phyloP scores from a whole-genome alignment of 139 green algal species.

The Prasinococcaceae sp. region DNA sequence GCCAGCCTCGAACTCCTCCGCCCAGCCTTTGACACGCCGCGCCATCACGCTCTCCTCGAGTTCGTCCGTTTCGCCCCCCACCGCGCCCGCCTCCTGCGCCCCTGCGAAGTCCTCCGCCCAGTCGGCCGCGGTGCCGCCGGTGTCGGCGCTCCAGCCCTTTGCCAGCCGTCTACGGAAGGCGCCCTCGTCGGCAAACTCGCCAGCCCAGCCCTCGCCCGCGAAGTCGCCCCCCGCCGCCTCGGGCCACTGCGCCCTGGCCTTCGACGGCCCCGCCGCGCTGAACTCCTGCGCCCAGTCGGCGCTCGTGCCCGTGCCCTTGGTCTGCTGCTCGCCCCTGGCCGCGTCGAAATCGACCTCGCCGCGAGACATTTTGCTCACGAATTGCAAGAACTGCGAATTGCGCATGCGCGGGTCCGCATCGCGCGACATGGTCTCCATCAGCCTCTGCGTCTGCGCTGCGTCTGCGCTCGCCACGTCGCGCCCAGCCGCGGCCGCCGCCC shows the following conservation, averaged over 20 bases:
- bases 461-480: background rate
- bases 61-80: too few relatives aligned
- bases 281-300: slow-evolving; percentile 21
- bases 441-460: background rate
- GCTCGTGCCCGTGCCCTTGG: background rate
- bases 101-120: slow-evolving; percentile 23
- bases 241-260: background rate
- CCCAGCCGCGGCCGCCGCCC: too few relatives aligned
- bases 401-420: slow-evolving; percentile 5
- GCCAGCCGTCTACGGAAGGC: too few relatives aligned
- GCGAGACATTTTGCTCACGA: slow-evolving; percentile 84
- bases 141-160: too few relatives aligned
- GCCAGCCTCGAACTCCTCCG: slow-evolving; percentile 43
- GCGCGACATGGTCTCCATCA: background rate
- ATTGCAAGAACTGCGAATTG: slow-evolving; percentile 84
- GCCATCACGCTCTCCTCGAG: too few relatives aligned
- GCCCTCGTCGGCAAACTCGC: slow-evolving; percentile 27
- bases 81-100: too few relatives aligned
- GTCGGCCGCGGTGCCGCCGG: background rate
- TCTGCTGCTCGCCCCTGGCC: slow-evolving; percentile 1
- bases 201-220: slow-evolving; percentile 26
- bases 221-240: background rate
- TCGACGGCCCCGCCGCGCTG: background rate
- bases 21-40: slow-evolving; percentile 20
- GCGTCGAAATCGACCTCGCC: slow-evolving; percentile 17